Evolutionary conservation across 345 rosid species (phyloP).

Genomic region (Lepidium aucheri): DNA sequence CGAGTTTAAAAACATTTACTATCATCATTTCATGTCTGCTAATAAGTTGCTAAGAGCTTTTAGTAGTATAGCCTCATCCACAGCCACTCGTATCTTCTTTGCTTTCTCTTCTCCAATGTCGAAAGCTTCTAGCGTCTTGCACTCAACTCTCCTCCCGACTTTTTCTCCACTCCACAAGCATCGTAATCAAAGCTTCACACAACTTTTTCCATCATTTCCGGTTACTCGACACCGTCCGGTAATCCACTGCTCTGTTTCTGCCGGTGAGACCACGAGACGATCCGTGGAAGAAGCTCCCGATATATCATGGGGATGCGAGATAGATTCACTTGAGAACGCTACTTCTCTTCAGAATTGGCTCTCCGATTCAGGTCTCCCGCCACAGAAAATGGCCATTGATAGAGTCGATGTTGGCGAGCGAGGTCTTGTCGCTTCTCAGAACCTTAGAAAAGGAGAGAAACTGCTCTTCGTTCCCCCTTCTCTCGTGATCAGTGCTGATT

Average conservation of each 20-base stretch:
- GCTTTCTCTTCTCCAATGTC: slow-evolving; percentile 39
- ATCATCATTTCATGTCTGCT: background rate
- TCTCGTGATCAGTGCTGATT: slow-evolving; percentile 72
- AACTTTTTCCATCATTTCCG: slow-evolving; percentile 9
- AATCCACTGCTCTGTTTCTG: slow-evolving; percentile 46
- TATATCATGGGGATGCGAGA: slow-evolving; percentile 65
- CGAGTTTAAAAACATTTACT: background rate
- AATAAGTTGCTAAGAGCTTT: background rate
- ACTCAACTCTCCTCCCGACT: slow-evolving; percentile 38
- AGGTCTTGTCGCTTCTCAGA: slow-evolving; percentile 82
- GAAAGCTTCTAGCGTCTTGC: slow-evolving; percentile 50
- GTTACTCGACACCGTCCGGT: slow-evolving; percentile 17
- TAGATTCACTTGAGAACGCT: slow-evolving; percentile 56
- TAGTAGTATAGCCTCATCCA: slow-evolving; percentile 1
- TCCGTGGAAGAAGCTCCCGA: slow-evolving; percentile 24
- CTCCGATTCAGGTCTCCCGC: slow-evolving; percentile 71
- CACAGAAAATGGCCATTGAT: slow-evolving; percentile 77
- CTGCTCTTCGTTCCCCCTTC: slow-evolving; percentile 91
- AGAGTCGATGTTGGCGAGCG: slow-evolving; percentile 83
- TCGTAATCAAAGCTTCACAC: background rate
- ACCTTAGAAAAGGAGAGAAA: slow-evolving; percentile 77
- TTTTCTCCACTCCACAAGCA: slow-evolving; percentile 34
- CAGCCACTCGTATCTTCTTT: slow-evolving; percentile 14
- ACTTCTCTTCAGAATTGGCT: slow-evolving; percentile 75
- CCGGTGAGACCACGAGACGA: slow-evolving; percentile 33